phyloP scores from a whole-genome alignment of 345 rosid genomes.

The Kandelia obovata region DNA sequence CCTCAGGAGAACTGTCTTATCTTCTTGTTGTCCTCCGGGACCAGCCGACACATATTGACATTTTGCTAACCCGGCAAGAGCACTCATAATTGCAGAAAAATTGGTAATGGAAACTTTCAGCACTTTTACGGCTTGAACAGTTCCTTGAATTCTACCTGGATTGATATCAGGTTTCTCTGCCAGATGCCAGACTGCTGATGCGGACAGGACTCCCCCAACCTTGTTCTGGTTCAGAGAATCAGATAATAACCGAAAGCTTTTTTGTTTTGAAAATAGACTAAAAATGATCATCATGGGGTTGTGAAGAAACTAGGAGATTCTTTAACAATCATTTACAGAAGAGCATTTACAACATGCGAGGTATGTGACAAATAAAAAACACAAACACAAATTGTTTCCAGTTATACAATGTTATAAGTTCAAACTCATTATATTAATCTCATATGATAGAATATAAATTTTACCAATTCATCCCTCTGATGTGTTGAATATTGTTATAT shows the following conservation, averaged over 20 bases:
- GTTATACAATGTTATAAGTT: no score
- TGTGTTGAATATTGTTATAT: not conserved
- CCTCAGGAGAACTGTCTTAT: conserved; percentile 69
- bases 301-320: conserved; percentile 20
- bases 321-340: conserved; percentile 58
- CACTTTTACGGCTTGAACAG: conserved; percentile 70
- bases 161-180: conserved; percentile 68
- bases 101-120: conserved; percentile 40
- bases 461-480: not conserved
- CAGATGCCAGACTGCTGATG: conserved; percentile 73
- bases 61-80: conserved; percentile 23
- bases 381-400: not conserved
- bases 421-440: no score
- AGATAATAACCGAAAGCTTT: conserved; percentile 21
- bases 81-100: conserved; percentile 23
- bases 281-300: not conserved
- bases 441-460: no score
- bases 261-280: conserved; percentile 12
- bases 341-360: conserved; percentile 81
- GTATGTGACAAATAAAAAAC: conserved; percentile 3
- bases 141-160: conserved; percentile 53
- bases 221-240: conserved; percentile 13
- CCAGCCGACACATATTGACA: conserved; percentile 17
- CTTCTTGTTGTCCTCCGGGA: conserved; percentile 33
- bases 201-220: conserved; percentile 44